Evolutionary conservation across 2,329 filamentous ascomycete genomes (phyloP).

Genomic region (Microdochium trichocladiopsis): DNA sequence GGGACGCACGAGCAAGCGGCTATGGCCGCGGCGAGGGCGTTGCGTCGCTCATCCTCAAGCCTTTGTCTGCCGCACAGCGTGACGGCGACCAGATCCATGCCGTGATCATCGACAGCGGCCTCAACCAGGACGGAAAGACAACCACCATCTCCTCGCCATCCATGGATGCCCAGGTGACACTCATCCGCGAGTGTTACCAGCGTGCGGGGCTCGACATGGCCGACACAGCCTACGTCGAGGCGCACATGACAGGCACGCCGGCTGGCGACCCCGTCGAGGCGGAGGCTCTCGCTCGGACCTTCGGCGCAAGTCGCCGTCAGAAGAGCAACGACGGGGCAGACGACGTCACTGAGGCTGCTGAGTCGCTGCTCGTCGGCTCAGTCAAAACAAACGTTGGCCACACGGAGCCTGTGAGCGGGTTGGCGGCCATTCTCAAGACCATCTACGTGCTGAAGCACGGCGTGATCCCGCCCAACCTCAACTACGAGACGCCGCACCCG

Average conservation of each 20-base stretch:
- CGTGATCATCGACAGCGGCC: constrained; percentile 26
- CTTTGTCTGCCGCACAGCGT: constrained; percentile 32
- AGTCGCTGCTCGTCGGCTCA: constrained; percentile 8
- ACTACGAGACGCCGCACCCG: constrained; percentile 18
- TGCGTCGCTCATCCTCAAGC: constrained; percentile 38
- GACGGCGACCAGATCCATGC: constrained; percentile 38
- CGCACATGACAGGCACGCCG: constrained; percentile 30
- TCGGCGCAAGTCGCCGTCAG: neutral
- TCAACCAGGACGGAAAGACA: constrained; percentile 33
- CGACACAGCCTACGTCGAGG: constrained; percentile 23
- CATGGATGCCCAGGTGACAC: constrained; percentile 13
- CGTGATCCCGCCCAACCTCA: constrained; percentile 20
- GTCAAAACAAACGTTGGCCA: constrained; percentile 24
- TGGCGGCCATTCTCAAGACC: constrained; percentile 26
- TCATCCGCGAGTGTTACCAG: constrained; percentile 23
- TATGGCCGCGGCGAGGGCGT: constrained; percentile 45
- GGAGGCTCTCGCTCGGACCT: constrained; percentile 12
- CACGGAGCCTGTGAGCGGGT: constrained; percentile 25
- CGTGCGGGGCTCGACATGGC: constrained; percentile 14
- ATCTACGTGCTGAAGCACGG: constrained; percentile 20
- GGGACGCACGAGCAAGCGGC: constrained; percentile 35
- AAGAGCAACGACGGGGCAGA: no score
- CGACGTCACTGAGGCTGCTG: neutral
- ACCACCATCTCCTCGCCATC: constrained; percentile 31
- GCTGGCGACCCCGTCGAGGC: constrained; percentile 22